Conservation (phyloP, 2,329 filamentous ascomycete genomes). For the Fusarium sarcochroum region DNA sequence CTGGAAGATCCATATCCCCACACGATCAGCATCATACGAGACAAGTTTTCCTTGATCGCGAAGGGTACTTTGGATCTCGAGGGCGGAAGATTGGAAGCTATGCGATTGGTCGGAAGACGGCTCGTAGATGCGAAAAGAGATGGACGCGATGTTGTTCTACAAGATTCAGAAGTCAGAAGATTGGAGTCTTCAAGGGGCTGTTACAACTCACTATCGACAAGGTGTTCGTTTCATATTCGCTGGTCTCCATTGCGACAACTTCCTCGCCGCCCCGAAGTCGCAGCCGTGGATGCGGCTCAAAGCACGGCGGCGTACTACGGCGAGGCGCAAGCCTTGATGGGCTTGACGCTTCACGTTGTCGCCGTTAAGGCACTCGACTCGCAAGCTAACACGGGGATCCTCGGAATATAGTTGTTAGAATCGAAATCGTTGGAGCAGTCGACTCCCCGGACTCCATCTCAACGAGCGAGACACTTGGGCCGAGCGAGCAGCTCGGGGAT, state of each 20-base stretch:
- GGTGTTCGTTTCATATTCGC: slow-evolving; percentile 74
- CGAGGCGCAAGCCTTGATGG: slow-evolving; percentile 38
- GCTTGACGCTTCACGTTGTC: slow-evolving; percentile 16
- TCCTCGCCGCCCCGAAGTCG: slow-evolving; percentile 49
- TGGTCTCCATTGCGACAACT: slow-evolving; percentile 71
- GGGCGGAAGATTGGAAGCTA: slow-evolving; percentile 61
- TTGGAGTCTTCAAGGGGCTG: not conserved
- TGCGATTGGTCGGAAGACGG: slow-evolving; percentile 60
- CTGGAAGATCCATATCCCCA: slow-evolving; percentile 69
- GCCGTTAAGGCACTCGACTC: slow-evolving; percentile 11
- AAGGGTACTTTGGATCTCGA: slow-evolving; percentile 66
- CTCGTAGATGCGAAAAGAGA: slow-evolving; percentile 70
- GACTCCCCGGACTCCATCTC: slow-evolving; percentile 58
- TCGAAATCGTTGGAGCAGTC: slow-evolving; percentile 40
- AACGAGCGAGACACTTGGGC: slow-evolving; percentile 48
- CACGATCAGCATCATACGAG: slow-evolving; percentile 65
- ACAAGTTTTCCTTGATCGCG: slow-evolving; percentile 68
- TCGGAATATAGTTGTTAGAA: slow-evolving; percentile 36
- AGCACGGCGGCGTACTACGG: slow-evolving; percentile 39
- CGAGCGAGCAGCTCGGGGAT: slow-evolving; percentile 43
- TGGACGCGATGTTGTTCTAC: slow-evolving; percentile 70
- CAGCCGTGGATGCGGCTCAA: slow-evolving; percentile 47
- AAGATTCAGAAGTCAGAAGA: slow-evolving; percentile 36
- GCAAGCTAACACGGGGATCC: slow-evolving; percentile 29
- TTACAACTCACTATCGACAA: slow-evolving; percentile 64